A percentile compares a stretch with the other conserved stretches of the same genome.
phyloP scores from a whole-genome alignment of 2,329 filamentous ascomycete species.

The Tympanopsis confertula region DNA sequence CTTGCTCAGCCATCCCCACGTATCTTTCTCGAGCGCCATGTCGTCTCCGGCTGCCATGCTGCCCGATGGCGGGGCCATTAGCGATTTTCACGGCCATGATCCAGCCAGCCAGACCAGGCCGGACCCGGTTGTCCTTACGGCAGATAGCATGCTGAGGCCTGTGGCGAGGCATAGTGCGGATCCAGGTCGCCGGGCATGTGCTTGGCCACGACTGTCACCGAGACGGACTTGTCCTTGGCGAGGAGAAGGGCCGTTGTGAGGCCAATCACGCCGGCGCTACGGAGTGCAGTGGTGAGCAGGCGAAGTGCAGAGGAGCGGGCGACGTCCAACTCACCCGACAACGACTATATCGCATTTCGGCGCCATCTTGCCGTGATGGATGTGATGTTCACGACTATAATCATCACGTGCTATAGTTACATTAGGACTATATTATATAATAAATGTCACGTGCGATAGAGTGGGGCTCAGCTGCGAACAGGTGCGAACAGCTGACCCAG shows the following conservation, averaged over 20 bases:
- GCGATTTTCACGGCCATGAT: constrained; percentile 5
- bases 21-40: constrained; percentile 47
- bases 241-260: constrained; percentile 54
- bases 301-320: background rate
- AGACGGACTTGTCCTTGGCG: constrained; percentile 39
- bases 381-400: no score
- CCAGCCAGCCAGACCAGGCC: background rate
- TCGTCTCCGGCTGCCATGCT: constrained; percentile 30
- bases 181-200: constrained; percentile 92
- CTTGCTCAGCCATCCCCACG: constrained; percentile 50
- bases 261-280: constrained; percentile 52
- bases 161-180: constrained; percentile 80
- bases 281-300: background rate
- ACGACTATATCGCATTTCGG: constrained; percentile 27
- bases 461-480: no score
- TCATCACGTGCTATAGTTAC: no score
- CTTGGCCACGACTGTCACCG: constrained; percentile 66
- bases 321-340: constrained; percentile 24
- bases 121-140: constrained; percentile 39
- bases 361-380: no score
- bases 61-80: constrained; percentile 4
- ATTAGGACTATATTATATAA: no score
- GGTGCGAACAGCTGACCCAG: no score
- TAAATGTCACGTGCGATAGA: no score
- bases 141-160: constrained; percentile 73